These are phyloP conservation scores for Selaginella tamariscina DNA, from an alignment of 75 land plant species.

Conservation along the genomic window DNA sequence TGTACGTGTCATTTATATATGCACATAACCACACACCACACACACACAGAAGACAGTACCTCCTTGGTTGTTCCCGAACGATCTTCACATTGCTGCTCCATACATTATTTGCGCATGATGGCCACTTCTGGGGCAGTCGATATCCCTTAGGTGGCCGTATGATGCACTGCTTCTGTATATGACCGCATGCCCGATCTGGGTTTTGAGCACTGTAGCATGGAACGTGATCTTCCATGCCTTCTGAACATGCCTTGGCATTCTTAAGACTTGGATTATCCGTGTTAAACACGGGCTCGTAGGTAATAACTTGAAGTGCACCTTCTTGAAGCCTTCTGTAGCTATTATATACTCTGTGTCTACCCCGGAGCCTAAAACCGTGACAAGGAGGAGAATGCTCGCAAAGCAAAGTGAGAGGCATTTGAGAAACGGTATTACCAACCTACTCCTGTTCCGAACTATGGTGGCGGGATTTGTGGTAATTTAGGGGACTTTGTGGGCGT, in stretches of 20 bases:
- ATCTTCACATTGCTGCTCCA: conserved; percentile 59
- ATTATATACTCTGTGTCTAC: conserved; percentile 16
- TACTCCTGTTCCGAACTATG: background rate
- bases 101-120: conserved; percentile 45
- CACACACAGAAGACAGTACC: too few species aligned
- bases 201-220: conserved; percentile 60
- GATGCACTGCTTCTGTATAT: conserved; percentile 30
- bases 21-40: background rate
- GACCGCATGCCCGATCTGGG: conserved; percentile 42
- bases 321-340: conserved; percentile 39
- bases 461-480: background rate
- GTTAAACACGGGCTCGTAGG: conserved; percentile 32
- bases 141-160: conserved; percentile 65
- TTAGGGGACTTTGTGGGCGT: too few species aligned
- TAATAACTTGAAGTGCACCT: conserved; percentile 29
- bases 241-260: conserved; percentile 41
- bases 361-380: conserved; percentile 1
- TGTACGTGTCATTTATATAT: background rate
- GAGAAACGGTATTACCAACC: background rate
- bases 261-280: conserved; percentile 16
- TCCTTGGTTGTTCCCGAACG: conserved; percentile 39
- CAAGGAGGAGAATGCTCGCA: background rate
- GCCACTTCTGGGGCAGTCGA: conserved; percentile 65
- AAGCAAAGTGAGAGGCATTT: conserved; percentile 4
- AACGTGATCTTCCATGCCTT: conserved; percentile 45